Base-by-base conservation (phyloP, 2,329 filamentous ascomycete species). In the Xylaria sp. region DNA sequence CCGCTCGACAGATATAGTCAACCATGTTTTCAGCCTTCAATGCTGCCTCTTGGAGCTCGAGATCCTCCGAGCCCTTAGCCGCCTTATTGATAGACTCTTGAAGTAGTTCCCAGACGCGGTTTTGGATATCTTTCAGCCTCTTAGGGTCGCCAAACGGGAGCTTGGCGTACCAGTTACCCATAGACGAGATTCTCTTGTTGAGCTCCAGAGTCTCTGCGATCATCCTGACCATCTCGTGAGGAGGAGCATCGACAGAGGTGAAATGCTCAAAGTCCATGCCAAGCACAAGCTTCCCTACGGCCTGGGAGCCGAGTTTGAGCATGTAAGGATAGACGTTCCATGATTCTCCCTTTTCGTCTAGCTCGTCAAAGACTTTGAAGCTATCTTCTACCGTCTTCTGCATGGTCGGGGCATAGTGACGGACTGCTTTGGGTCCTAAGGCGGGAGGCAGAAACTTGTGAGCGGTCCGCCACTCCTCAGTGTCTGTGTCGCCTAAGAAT, bases 381-480 rank as follows among this genome's bases (percentile, higher is more conserved):
- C 85, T 77, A 20, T 84, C 80, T 71, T 88, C 83, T 1, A 87
- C 82, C 0, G 84, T 85, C 56, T 81, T 76, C 70, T 89, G 87
- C 87, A 91, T 90, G 0, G 82, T 84, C 0, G 88, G 87, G 0
- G 86, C 83, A 69, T 90, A 90, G 72, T 90, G 88, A 0, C 85
- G 81, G 4, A 90, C 87, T 0, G 88, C 88, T 74, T 88, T 89
- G 39, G 88, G 88, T 0, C 84, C 84, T 12, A 90, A 79, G 0
- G 87, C 85, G 0, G 89, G 88, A 0, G 88, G 87, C 0, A 90
- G 72, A 76, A 90, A 91, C 75, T 90, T 91, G 80, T 90, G 89
- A 0, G 85, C 84, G 0, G 83, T 73, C 28, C 77, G 76, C 84
- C 85, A 89, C 64, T 84, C 81, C 18, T 83, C 80, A 0, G 83